These are phyloP conservation scores for Urochloa ruziziensis DNA, from an alignment of 176 grass and related monocot genomes.

Conservation along the genomic window DNA sequence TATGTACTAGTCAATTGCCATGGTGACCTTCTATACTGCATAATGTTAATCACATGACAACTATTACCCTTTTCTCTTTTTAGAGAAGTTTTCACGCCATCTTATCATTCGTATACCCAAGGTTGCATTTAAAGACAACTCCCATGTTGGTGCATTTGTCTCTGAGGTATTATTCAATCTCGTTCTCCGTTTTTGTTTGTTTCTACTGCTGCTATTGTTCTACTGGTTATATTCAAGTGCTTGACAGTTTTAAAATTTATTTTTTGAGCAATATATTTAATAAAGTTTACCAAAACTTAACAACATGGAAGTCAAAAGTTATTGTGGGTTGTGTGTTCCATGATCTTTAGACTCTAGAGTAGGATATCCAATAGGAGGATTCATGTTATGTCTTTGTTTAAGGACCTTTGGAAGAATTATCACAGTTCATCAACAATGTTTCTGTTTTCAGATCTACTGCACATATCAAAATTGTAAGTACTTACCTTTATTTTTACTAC, in stretches of 20 bases:
- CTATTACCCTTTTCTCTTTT: constrained; percentile 32
- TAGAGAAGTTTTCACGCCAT: constrained; percentile 98
- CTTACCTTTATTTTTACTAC: background rate
- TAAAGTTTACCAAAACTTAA: background rate
- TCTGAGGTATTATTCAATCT: constrained; percentile 65
- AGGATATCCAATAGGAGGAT: background rate
- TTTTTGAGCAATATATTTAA: background rate
- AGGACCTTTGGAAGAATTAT: background rate
- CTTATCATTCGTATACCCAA: constrained; percentile 81
- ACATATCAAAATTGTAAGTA: background rate
- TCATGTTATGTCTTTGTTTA: background rate
- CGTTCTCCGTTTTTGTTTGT: background rate
- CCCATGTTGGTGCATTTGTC: constrained; percentile 89
- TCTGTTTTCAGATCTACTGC: background rate
- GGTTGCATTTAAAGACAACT: constrained; percentile 94
- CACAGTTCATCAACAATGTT: background rate
- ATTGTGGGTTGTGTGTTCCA: background rate
- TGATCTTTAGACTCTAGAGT: background rate
- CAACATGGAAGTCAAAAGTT: background rate
- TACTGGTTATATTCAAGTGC: background rate
- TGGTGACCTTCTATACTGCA: constrained; percentile 13
- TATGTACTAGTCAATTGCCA: background rate
- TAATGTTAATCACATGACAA: constrained; percentile 16
- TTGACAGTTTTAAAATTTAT: background rate
- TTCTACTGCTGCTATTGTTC: background rate